These are phyloP conservation scores for Mucor circinelloides DNA, from an alignment of 371 early-diverging fungal species.

Conservation along the genomic window DNA sequence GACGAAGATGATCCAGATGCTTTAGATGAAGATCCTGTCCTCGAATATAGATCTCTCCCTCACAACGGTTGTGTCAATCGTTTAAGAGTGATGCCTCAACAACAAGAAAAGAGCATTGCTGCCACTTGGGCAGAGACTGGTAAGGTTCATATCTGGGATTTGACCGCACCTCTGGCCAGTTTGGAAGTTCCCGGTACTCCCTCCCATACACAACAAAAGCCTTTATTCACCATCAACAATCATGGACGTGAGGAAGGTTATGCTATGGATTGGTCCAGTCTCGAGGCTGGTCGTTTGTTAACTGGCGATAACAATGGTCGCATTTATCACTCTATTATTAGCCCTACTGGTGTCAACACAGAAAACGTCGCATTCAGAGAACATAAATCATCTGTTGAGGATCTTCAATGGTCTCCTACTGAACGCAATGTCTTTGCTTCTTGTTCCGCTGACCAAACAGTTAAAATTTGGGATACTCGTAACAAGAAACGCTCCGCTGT, in stretches of 20 bases:
- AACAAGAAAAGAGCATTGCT: slow-evolving; percentile 64
- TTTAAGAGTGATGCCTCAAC: slow-evolving; percentile 75
- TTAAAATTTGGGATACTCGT: slow-evolving; percentile 95
- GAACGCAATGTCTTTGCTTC: slow-evolving; percentile 93
- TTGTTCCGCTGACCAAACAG: slow-evolving; percentile 86
- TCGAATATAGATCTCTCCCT: slow-evolving; percentile 80
- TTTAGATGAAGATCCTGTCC: slow-evolving; percentile 91
- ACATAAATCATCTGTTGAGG: slow-evolving; percentile 90
- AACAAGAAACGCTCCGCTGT: slow-evolving; percentile 75
- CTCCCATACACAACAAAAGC: slow-evolving; percentile 66
- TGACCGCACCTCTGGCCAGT: slow-evolving; percentile 70
- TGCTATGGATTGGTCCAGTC: slow-evolving; percentile 92
- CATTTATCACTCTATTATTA: slow-evolving; percentile 80
- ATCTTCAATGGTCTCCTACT: slow-evolving; percentile 95
- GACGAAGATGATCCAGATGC: slow-evolving; percentile 81
- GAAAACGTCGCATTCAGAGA: slow-evolving; percentile 80
- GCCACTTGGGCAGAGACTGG: slow-evolving; percentile 96
- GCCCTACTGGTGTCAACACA: slow-evolving; percentile 63
- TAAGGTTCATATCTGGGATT: slow-evolving; percentile 90
- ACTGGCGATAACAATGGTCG: slow-evolving; percentile 84
- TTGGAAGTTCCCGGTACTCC: slow-evolving; percentile 81
- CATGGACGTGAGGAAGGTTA: slow-evolving; percentile 90
- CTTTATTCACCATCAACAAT: slow-evolving; percentile 76
- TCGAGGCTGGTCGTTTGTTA: slow-evolving; percentile 74
- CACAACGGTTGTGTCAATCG: slow-evolving; percentile 95